These are phyloP conservation scores for Colletotrichum sp. DNA, from an alignment of 2,329 filamentous ascomycete species.

Conservation along the genomic window DNA sequence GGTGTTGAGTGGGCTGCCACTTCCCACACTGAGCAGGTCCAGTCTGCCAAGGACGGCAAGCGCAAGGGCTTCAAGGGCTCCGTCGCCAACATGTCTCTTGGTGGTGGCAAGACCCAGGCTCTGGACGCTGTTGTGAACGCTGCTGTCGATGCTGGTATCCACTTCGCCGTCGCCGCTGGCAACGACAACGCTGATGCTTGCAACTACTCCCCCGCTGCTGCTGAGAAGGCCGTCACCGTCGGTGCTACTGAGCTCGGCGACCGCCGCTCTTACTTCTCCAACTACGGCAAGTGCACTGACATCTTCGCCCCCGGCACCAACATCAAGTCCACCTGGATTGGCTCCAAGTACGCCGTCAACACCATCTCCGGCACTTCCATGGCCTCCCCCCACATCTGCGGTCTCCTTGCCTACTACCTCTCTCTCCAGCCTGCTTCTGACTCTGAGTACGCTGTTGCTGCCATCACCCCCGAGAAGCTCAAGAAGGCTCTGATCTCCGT, in stretches of 20 bases:
- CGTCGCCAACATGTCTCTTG: constrained; percentile 98
- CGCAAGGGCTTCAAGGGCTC: constrained; percentile 98
- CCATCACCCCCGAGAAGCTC: constrained; percentile 91
- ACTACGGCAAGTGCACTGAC: constrained; percentile 99
- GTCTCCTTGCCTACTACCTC: constrained; percentile 96
- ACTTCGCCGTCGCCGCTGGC: constrained; percentile 97
- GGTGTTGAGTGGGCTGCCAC: constrained; percentile 94
- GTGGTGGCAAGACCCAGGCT: constrained; percentile 93
- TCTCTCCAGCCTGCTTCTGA: constrained; percentile 91
- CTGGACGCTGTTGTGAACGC: constrained; percentile 94
- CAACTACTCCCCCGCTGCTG: constrained; percentile 97
- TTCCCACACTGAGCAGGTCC: constrained; percentile 76
- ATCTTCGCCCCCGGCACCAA: constrained; percentile 98
- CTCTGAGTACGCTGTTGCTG: constrained; percentile 88
- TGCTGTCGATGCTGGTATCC: constrained; percentile 87
- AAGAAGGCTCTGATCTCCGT: constrained; percentile 88
- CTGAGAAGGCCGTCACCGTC: constrained; percentile 90
- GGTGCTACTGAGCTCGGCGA: constrained; percentile 93
- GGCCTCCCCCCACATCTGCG: constrained; percentile 96
- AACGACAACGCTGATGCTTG: constrained; percentile 99
- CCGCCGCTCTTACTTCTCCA: constrained; percentile 99
- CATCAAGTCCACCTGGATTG: constrained; percentile 98
- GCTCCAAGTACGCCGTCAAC: constrained; percentile 94
- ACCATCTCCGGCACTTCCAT: constrained; percentile 99
- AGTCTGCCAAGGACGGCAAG: constrained; percentile 83